Percentiles rank a stretch among this genome's conserved stretches.
Evolutionary conservation across 1,284 basidiomycete species (phyloP).

Genomic region (Puccinia polysora): DNA sequence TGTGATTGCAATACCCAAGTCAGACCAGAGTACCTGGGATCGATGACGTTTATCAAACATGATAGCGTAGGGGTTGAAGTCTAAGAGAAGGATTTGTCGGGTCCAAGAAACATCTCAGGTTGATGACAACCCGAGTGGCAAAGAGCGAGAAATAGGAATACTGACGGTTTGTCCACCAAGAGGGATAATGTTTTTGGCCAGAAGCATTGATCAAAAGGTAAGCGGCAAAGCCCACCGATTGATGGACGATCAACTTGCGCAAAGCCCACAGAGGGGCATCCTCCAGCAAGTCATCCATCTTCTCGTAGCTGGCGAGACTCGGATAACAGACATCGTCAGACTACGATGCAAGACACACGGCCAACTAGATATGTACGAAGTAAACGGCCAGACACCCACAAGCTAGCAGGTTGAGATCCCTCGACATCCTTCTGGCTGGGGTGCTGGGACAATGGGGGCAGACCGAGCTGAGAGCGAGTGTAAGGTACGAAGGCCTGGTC

Average conservation of each 20-base stretch:
- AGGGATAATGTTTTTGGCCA: conserved; percentile 79
- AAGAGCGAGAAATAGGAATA: conserved; percentile 44
- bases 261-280: conserved; percentile 84
- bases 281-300: conserved; percentile 79
- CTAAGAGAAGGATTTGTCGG: conserved; percentile 53
- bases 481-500: conserved; percentile 95
- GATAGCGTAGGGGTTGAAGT: conserved; percentile 74
- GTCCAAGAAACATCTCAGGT: conserved; percentile 50
- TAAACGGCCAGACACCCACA: conserved; percentile 10
- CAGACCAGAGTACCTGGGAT: conserved; percentile 73
- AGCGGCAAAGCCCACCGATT: conserved; percentile 57
- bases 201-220: conserved; percentile 83
- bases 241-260: conserved; percentile 64
- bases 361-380: neutral
- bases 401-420: conserved; percentile 55
- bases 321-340: too few species aligned
- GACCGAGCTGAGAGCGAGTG: conserved; percentile 69
- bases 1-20: conserved; percentile 75
- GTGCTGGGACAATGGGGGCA: conserved; percentile 63
- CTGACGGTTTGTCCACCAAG: conserved; percentile 70
- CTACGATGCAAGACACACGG: too few species aligned
- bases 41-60: conserved; percentile 75
- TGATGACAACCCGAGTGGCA: neutral
- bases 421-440: conserved; percentile 58
- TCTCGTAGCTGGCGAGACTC: conserved; percentile 61